phyloP scores from a whole-genome alignment of 164 flowering plant species.

The Euptelea pleiosperma region DNA sequence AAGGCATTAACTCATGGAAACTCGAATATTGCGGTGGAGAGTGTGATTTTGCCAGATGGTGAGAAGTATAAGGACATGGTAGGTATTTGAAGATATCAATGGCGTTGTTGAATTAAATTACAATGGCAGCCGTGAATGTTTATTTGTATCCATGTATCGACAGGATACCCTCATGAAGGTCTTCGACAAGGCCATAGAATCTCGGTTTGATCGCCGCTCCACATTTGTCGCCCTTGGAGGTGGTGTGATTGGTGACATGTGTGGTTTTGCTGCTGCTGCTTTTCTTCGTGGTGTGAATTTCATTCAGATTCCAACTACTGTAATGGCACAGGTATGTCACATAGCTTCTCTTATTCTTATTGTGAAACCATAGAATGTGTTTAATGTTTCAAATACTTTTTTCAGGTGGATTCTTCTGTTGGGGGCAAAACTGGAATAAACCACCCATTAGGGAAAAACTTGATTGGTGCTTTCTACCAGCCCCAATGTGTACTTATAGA shows the following conservation, averaged over 20 bases:
- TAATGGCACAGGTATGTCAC: conserved; percentile 90
- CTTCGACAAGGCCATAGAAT: conserved; percentile 93
- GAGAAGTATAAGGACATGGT: conserved; percentile 96
- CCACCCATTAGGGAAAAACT: conserved; percentile 85
- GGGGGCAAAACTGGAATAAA: conserved; percentile 99
- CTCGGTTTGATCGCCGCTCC: conserved; percentile 75
- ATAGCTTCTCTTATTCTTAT: neutral
- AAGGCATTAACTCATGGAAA: conserved; percentile 74
- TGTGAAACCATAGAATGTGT: neutral
- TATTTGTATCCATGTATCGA: neutral
- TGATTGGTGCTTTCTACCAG: conserved; percentile 98
- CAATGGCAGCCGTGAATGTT: neutral
- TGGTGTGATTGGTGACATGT: conserved; percentile 99
- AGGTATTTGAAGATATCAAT: conserved; percentile 11
- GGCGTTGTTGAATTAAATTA: neutral
- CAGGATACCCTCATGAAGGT: conserved; percentile 95
- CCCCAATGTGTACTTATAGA: conserved; percentile 97
- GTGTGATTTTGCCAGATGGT: conserved; percentile 93
- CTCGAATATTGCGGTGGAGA: conserved; percentile 74
- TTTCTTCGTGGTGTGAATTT: conserved; percentile 97
- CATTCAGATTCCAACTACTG: conserved; percentile 98
- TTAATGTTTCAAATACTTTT: neutral
- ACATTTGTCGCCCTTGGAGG: conserved; percentile 99
- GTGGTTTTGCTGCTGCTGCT: conserved; percentile 96
- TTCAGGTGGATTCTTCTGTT: conserved; percentile 97